Evolutionary conservation across 1,284 basidiomycete species (phyloP), one percentile per base, ranked within the genome.

Genomic region (Cerrena zonata): DNA sequence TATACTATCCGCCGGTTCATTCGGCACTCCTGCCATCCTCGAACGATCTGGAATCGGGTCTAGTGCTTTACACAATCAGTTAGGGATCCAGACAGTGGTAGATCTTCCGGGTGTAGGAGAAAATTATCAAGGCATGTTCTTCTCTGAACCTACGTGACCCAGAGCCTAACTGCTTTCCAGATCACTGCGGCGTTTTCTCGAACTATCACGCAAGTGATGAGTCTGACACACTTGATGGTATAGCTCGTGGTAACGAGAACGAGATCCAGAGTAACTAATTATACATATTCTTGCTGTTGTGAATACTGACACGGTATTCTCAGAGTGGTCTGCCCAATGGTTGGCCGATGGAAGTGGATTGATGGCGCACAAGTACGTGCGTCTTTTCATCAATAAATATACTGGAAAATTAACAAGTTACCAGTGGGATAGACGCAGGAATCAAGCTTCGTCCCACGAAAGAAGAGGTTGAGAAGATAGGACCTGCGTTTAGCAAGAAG

Each of bases 401-500:
- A 27, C 12, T 10, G 21, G 2, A 19, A 41, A 24, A 13, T 27
- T 3, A 47, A 10, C 48, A 19, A 21, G 25, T 27, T 42, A 18
- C 21, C 38, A 78, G 77, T 49, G 64, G 61, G 2, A 51, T 70
- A 23, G 76, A 79, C 48, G 67, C 69, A 2, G 77, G 74, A 1
- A 64, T 75, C 55, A 79, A 86, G 78, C 82, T 86, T 55, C 82
- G 84, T 26, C 84, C 84, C 0, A 82, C 78, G 1, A 77, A 77
- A 57, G 78, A 74, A 53, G 84, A 87, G 61, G 68, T 86, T 48
- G 83, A 83, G 61, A 80, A 83, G 65, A 85, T 86, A 82, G 83
- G 83, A 18, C 82, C 82, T n/a, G 84, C 84, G 56, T 86, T 86
- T 68, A 81, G 82, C 56, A 71, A 73, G 55, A 76, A 83, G 42